These are phyloP conservation scores for Excoecaria cochinchinensis DNA, from an alignment of 345 rosid species.

Conservation along the genomic window DNA sequence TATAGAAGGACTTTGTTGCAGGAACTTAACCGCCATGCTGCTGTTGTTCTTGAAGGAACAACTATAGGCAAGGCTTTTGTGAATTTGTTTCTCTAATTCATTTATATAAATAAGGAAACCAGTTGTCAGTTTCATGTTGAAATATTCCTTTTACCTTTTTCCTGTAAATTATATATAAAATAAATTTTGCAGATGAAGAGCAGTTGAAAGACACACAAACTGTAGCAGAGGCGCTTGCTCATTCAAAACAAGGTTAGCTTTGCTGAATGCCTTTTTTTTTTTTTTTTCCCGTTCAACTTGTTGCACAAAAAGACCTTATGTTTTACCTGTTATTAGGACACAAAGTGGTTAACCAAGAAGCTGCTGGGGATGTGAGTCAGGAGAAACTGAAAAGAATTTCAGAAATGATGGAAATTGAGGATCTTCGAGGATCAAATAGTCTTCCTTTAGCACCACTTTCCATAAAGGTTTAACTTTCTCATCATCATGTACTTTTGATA, in stretches of 20 bases:
- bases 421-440: slow-evolving; percentile 64
- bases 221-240: slow-evolving; percentile 88
- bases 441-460: slow-evolving; percentile 67
- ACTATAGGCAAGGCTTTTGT: slow-evolving; percentile 47
- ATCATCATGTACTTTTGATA: slow-evolving; percentile 16
- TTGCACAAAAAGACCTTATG: slow-evolving; percentile 12
- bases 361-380: slow-evolving; percentile 40
- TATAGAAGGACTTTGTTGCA: slow-evolving; percentile 69
- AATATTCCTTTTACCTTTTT: slow-evolving; percentile 13
- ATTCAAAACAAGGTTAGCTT: slow-evolving; percentile 62
- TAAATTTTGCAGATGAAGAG: slow-evolving; percentile 50
- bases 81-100: background rate
- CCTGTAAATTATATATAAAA: background rate
- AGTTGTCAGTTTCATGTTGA: background rate
- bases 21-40: slow-evolving; percentile 85
- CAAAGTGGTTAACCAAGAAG: slow-evolving; percentile 44
- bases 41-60: slow-evolving; percentile 90
- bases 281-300: background rate
- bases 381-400: slow-evolving; percentile 51
- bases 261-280: slow-evolving; percentile 14
- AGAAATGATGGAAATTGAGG: slow-evolving; percentile 72
- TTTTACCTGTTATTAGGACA: slow-evolving; percentile 24
- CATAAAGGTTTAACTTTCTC: slow-evolving; percentile 57
- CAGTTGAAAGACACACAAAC: slow-evolving; percentile 67
- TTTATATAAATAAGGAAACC: background rate